phyloP scores from a whole-genome alignment of 2,329 filamentous ascomycete species.

The Camptophora hylomeconis region DNA sequence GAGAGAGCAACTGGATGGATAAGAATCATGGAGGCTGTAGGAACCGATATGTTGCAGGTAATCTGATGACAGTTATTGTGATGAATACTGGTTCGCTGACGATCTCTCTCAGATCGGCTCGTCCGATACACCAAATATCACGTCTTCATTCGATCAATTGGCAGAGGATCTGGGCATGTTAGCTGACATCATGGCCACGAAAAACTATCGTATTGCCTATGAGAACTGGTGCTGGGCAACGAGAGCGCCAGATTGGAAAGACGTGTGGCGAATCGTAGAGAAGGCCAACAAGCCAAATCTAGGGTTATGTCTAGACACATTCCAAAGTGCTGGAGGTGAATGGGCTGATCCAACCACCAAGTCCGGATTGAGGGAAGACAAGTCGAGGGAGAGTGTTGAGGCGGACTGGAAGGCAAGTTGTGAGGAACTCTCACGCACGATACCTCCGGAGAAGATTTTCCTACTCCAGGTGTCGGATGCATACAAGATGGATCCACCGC shows the following conservation, averaged over 20 bases:
- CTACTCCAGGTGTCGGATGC: conserved; percentile 64
- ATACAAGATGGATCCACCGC: conserved; percentile 47
- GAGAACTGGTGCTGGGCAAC: conserved; percentile 79
- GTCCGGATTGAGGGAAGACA: conserved; percentile 45
- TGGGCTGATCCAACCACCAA: conserved; percentile 57
- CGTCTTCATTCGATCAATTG: conserved; percentile 36
- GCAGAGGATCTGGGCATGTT: conserved; percentile 51
- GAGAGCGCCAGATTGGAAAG: conserved; percentile 53
- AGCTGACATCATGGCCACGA: conserved; percentile 46
- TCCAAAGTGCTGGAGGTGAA: conserved; percentile 60
- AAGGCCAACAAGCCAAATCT: conserved; percentile 52
- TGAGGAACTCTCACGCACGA: conserved; percentile 39
- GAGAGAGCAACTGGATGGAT: conserved; percentile 53
- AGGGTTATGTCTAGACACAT: conserved; percentile 65
- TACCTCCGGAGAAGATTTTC: conserved; percentile 60
- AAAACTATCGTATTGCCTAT: conserved; percentile 53
- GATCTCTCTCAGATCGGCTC: conserved; percentile 39
- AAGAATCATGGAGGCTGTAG: conserved; percentile 55
- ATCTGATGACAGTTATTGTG: conserved; percentile 11
- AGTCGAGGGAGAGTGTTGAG: conserved; percentile 42
- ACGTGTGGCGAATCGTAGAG: conserved; percentile 56
- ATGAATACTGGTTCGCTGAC: conserved; percentile 2
- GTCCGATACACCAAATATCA: conserved; percentile 49
- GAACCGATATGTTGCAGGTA: conserved; percentile 59
- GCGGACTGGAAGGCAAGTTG: conserved; percentile 42